Conservation (phyloP, 1,284 basidiomycete genomes). For the Pseudomicrostroma phylloplanum region DNA sequence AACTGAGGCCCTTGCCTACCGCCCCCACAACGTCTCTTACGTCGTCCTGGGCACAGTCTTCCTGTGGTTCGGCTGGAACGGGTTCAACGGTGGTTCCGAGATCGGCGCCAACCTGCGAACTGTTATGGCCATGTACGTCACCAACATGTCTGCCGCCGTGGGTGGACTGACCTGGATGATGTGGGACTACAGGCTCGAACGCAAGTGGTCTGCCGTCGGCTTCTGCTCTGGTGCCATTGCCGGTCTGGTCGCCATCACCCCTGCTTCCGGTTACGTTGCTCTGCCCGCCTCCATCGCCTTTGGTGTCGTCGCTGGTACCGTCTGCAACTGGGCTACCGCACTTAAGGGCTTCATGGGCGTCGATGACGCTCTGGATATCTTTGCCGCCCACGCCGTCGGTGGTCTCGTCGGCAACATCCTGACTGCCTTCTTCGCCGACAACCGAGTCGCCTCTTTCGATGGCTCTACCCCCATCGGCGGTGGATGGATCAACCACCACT, state of each 20-base stretch:
- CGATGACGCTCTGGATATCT: conserved; percentile 59
- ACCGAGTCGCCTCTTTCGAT: conserved; percentile 75
- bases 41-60: conserved; percentile 53
- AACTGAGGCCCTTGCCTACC: conserved; percentile 51
- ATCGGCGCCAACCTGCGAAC: conserved; percentile 53
- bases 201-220: conserved; percentile 62
- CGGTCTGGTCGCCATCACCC: conserved; percentile 81
- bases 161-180: conserved; percentile 54
- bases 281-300: conserved; percentile 42
- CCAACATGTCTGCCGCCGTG: conserved; percentile 68
- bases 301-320: conserved; percentile 70
- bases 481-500: conserved; percentile 86
- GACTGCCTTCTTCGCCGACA: conserved; percentile 81
- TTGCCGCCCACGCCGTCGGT: conserved; percentile 80
- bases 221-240: conserved; percentile 93
- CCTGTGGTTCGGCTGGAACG: conserved; percentile 52
- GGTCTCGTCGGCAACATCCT: conserved; percentile 80
- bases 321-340: conserved; percentile 89
- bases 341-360: conserved; percentile 63
- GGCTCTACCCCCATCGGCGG: conserved; percentile 61
- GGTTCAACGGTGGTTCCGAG: conserved; percentile 51
- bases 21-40: conserved; percentile 52
- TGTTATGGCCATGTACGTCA: conserved; percentile 52
- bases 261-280: conserved; percentile 64
- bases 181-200: conserved; percentile 52